phyloP scores from a whole-genome alignment of 2,329 filamentous ascomycete species.

The Colletotrichum gigasporum region DNA sequence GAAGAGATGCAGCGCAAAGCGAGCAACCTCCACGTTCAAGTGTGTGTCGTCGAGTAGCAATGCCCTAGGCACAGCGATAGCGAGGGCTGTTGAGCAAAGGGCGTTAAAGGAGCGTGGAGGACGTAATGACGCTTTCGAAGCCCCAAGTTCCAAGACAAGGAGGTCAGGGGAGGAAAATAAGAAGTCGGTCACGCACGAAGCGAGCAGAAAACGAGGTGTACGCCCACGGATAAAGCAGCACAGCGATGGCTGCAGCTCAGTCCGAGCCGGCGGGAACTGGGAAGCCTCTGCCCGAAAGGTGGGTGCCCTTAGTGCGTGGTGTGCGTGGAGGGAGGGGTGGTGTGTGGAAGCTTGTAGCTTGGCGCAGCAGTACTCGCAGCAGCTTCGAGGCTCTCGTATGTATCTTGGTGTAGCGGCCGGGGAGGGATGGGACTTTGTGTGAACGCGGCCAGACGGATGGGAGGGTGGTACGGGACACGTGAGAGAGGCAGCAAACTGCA shows the following conservation, averaged over 20 bases:
- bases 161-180: conserved; percentile 16
- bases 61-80: neutral
- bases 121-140: conserved; percentile 20
- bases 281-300: conserved; percentile 26
- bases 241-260: conserved; percentile 21
- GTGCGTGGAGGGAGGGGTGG: conserved; percentile 11
- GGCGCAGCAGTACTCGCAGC: conserved; percentile 30
- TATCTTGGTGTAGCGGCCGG: neutral
- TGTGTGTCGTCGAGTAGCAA: neutral
- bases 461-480: conserved; percentile 13
- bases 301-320: conserved; percentile 21
- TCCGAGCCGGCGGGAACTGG: conserved; percentile 29
- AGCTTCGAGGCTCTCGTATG: conserved; percentile 20
- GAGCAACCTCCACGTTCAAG: neutral
- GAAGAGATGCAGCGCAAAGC: neutral
- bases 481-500: conserved; percentile 14
- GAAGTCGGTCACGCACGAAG: conserved; percentile 31
- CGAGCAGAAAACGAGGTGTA: conserved; percentile 16
- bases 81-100: neutral
- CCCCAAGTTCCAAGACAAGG: conserved; percentile 20
- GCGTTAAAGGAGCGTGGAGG: conserved; percentile 1
- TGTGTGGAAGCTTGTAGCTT: conserved; percentile 27
- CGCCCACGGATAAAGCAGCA: conserved; percentile 24
- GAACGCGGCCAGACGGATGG: neutral
- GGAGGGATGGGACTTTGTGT: conserved; percentile 5